Percentiles rank a stretch among this genome's conserved stretches.
Evolutionary conservation across 768 basidiomycete species (phyloP).

Genomic region (Saitozyma podzolica): DNA sequence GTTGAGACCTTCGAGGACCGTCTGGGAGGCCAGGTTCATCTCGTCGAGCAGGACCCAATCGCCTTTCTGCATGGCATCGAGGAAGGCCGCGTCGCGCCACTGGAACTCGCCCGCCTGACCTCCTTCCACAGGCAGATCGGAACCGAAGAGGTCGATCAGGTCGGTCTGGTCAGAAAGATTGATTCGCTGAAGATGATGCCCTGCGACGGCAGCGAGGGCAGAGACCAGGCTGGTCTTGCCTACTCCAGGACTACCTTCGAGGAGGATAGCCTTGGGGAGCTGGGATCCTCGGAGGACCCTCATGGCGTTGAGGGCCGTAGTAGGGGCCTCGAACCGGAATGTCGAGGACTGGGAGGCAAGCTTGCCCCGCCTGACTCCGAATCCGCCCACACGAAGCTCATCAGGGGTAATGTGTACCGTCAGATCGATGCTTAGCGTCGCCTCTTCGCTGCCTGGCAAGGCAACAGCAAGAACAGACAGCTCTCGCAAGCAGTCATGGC

Average conservation of each 20-base stretch:
- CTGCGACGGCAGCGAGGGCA: conserved; percentile 77
- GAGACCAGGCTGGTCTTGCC: conserved; percentile 93
- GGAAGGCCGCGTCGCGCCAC: conserved; percentile 96
- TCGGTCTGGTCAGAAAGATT: conserved; percentile 99
- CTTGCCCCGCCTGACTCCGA: conserved; percentile 67
- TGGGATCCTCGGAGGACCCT: conserved; percentile 88
- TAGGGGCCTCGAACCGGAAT: conserved; percentile 86
- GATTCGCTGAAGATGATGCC: conserved; percentile 81
- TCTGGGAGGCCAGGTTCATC: conserved; percentile 97
- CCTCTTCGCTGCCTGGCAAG: conserved; percentile 43
- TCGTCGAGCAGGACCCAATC: conserved; percentile 98
- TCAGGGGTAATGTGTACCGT: conserved; percentile 18
- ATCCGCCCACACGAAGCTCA: conserved; percentile 68
- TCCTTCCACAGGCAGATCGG: conserved; percentile 91
- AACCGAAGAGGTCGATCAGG: conserved; percentile 91
- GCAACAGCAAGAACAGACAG: conserved; percentile 53
- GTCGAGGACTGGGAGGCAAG: conserved; percentile 35
- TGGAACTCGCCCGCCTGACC: conserved; percentile 88
- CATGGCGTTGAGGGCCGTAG: conserved; percentile 81
- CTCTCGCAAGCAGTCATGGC: conserved; percentile 60
- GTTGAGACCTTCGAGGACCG: conserved; percentile 94
- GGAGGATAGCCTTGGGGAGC: conserved; percentile 81
- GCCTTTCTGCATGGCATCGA: conserved; percentile 88
- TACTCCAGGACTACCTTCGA: conserved; percentile 97
- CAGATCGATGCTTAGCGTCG: background rate